A percentile compares a stretch with the other conserved stretches of the same genome.
Conservation (phyloP, 257 asterid genomes). For the Primulina huaijiensis region DNA sequence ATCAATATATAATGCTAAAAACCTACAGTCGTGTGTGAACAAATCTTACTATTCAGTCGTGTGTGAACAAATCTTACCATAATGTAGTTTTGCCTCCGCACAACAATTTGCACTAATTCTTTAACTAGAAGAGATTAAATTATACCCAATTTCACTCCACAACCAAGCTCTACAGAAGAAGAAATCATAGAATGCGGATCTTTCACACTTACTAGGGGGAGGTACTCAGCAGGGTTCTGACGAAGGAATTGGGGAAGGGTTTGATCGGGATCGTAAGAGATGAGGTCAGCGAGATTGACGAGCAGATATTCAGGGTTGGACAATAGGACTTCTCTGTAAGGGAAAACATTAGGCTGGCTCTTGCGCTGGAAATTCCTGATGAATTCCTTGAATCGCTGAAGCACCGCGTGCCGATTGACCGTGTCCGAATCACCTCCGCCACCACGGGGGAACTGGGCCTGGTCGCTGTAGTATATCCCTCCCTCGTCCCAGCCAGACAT, state of each 20-base stretch:
- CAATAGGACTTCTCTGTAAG: conserved; percentile 82
- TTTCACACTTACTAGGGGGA: conserved; percentile 58
- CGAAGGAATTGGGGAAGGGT: conserved; percentile 78
- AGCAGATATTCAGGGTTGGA: conserved; percentile 69
- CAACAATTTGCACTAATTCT: background rate
- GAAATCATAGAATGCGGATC: background rate
- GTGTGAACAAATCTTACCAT: too few species aligned
- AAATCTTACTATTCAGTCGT: too few species aligned
- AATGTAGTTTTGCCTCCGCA: background rate
- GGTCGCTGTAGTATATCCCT: conserved; percentile 82
- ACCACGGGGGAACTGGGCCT: conserved; percentile 75
- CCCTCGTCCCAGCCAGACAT: conserved; percentile 99
- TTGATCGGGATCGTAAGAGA: conserved; percentile 82
- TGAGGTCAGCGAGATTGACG: conserved; percentile 76
- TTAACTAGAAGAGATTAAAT: background rate
- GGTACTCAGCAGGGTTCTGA: conserved; percentile 81
- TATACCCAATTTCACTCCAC: background rate
- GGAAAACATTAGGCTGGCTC: conserved; percentile 75
- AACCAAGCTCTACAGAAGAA: background rate
- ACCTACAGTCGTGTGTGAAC: too few species aligned
- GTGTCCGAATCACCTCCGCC: conserved; percentile 42
- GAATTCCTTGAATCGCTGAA: conserved; percentile 90
- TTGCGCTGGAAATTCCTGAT: conserved; percentile 76
- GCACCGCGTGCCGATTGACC: conserved; percentile 65
- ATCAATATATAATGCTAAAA: too few species aligned